A percentile compares a stretch with the other conserved stretches of the same genome.
Conservation (phyloP, 352 stramenopile species). For the Globisporangium okanoganense region DNA sequence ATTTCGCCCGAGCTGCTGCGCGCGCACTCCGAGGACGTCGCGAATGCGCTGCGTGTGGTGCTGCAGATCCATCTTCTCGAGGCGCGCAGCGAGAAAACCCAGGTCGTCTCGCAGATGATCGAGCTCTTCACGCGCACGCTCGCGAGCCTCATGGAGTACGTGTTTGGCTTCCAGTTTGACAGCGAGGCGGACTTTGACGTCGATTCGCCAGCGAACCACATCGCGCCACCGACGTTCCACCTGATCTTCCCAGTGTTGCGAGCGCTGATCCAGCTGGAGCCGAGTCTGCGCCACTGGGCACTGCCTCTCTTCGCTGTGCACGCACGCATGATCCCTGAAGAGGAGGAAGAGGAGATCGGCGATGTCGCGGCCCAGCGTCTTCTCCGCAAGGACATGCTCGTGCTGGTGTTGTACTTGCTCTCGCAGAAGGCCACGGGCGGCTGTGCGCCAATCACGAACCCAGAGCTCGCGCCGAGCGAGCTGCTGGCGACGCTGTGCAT, state of each 20-base stretch:
- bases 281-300: conserved; percentile 56
- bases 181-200: conserved; percentile 73
- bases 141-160: conserved; percentile 61
- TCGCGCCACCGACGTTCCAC: conserved; percentile 74
- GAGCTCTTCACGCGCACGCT: conserved; percentile 60
- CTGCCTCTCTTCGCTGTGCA: conserved; percentile 77
- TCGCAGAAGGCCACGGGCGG: conserved; percentile 45
- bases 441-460: conserved; percentile 59
- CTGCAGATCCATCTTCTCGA: conserved; percentile 37
- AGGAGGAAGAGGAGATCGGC: conserved; percentile 87
- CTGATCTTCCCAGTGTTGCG: conserved; percentile 75
- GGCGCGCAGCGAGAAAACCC: conserved; percentile 34
- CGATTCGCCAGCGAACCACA: conserved; percentile 55
- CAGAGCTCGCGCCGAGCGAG: conserved; percentile 46
- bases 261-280: conserved; percentile 42
- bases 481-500: conserved; percentile 58
- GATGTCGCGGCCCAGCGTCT: conserved; percentile 71
- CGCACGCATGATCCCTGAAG: conserved; percentile 81
- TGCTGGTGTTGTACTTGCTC: conserved; percentile 61
- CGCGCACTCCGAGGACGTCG: conserved; percentile 60
- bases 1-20: conserved; percentile 68
- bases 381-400: conserved; percentile 72
- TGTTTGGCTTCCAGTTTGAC: conserved; percentile 83
- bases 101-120: conserved; percentile 33
- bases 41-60: conserved; percentile 51